phyloP scores from a whole-genome alignment of 2,329 filamentous ascomycete genomes.

The Bipolaris bicolor region DNA sequence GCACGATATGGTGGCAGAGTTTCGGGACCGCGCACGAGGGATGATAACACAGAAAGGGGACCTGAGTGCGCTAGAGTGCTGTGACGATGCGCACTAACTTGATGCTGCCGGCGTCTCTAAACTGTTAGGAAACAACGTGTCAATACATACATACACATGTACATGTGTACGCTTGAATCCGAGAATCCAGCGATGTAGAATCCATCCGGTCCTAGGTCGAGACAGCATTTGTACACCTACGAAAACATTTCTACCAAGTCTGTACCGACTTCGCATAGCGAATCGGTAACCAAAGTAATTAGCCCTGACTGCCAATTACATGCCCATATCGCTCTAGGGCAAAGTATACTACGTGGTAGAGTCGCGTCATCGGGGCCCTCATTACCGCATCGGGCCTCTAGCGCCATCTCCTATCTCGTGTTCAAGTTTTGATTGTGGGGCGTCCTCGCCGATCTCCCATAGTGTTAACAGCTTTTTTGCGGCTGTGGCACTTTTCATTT shows the following conservation, averaged over 20 bases:
- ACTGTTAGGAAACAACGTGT: too few relatives aligned
- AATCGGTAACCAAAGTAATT: too few relatives aligned
- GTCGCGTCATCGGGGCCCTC: not conserved
- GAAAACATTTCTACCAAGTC: too few relatives aligned
- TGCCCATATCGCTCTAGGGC: not conserved
- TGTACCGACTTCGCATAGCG: too few relatives aligned
- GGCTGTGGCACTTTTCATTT: not conserved
- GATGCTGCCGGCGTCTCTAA: too few relatives aligned
- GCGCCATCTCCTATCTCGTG: not conserved
- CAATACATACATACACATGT: too few relatives aligned
- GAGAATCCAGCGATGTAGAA: too few relatives aligned
- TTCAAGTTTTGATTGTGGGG: not conserved
- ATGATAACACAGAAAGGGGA: too few relatives aligned
- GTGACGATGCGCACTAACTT: constrained; percentile 20
- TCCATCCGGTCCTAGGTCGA: too few relatives aligned
- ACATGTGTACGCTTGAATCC: too few relatives aligned
- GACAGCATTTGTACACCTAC: too few relatives aligned
- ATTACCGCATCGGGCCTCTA: not conserved
- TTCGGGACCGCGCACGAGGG: constrained; percentile 36
- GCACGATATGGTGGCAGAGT: constrained; percentile 52
- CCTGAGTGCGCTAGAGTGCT: constrained; percentile 24
- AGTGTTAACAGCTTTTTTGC: not conserved
- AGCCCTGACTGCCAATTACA: not conserved
- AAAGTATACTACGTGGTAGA: not conserved
- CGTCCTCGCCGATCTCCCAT: not conserved